phyloP scores from a whole-genome alignment of 805 yeast genomes.

The Suhomyces vadensis region DNA sequence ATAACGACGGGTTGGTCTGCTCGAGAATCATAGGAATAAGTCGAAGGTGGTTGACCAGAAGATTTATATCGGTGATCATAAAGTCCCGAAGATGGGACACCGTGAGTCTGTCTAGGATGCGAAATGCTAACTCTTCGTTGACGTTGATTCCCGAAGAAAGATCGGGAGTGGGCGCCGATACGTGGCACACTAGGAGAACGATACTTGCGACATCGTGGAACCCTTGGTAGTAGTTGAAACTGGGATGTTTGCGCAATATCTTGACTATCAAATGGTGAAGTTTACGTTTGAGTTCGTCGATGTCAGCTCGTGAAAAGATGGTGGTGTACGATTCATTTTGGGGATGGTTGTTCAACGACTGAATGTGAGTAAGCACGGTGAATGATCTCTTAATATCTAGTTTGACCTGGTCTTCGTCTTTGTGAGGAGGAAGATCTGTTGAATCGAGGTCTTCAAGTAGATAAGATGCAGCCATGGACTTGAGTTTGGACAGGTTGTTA shows the following conservation, averaged over 20 bases:
- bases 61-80: constrained; percentile 69
- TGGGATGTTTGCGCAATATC: constrained; percentile 61
- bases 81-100: constrained; percentile 74
- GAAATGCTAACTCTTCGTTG: constrained; percentile 34
- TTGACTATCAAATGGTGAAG: constrained; percentile 48
- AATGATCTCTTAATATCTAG: constrained; percentile 79
- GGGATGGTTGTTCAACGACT: constrained; percentile 17
- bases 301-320: constrained; percentile 32
- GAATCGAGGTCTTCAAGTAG: constrained; percentile 14
- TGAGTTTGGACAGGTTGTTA: constrained; percentile 4
- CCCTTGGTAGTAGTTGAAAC: constrained; percentile 84
- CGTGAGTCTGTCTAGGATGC: constrained; percentile 56
- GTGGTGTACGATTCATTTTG: constrained; percentile 31
- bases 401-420: constrained; percentile 75
- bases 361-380: constrained; percentile 37
- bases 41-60: constrained; percentile 63
- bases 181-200: constrained; percentile 53
- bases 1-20: constrained; percentile 46
- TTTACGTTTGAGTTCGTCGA: constrained; percentile 37
- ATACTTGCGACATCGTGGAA: constrained; percentile 83
- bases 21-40: constrained; percentile 65
- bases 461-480: not conserved
- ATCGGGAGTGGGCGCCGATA: constrained; percentile 9
- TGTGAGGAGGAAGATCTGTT: constrained; percentile 47
- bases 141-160: constrained; percentile 5